phyloP scores from a whole-genome alignment of 2,329 filamentous ascomycete genomes.

The Fusarium verticillioides region DNA sequence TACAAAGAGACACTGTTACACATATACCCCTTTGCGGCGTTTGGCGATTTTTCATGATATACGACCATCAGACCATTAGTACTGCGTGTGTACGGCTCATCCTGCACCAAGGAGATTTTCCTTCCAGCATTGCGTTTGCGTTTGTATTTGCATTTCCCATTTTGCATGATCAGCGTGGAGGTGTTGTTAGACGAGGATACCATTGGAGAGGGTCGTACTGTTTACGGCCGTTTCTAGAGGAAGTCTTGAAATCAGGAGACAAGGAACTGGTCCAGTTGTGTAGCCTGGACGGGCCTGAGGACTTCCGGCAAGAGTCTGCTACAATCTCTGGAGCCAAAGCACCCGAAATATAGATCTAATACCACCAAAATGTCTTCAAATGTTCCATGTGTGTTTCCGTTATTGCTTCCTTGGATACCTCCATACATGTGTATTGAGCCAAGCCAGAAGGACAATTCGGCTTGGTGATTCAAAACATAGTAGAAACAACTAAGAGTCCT shows the following conservation, averaged over 20 bases:
- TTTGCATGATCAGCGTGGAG: conserved; percentile 16
- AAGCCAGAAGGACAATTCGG: not conserved
- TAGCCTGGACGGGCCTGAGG: not conserved
- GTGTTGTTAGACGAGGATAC: conserved; percentile 7
- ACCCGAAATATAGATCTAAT: conserved; percentile 29
- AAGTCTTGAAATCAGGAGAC: conserved; percentile 13
- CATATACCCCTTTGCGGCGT: conserved; percentile 33
- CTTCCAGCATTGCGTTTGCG: conserved; percentile 10
- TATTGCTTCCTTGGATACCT: not conserved
- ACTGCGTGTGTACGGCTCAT: not conserved
- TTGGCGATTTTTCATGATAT: conserved; percentile 29
- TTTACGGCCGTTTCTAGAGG: conserved; percentile 4
- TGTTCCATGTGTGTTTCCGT: not conserved
- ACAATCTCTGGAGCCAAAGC: not conserved
- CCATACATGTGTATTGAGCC: not conserved
- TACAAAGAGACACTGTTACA: conserved; percentile 12
- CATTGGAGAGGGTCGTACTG: not conserved
- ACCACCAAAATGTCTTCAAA: conserved; percentile 7
- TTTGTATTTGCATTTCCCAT: conserved; percentile 6
- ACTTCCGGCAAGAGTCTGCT: conserved; percentile 4
- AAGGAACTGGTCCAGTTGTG: not conserved
- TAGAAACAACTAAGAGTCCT: conserved; percentile 1
- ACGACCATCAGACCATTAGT: conserved; percentile 28
- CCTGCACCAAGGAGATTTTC: conserved; percentile 16
- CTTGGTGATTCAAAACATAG: conserved; percentile 9